These are phyloP conservation scores for Cenococcum geophilum DNA, from an alignment of 495 filamentous ascomycete genomes.

Conservation along the genomic window DNA sequence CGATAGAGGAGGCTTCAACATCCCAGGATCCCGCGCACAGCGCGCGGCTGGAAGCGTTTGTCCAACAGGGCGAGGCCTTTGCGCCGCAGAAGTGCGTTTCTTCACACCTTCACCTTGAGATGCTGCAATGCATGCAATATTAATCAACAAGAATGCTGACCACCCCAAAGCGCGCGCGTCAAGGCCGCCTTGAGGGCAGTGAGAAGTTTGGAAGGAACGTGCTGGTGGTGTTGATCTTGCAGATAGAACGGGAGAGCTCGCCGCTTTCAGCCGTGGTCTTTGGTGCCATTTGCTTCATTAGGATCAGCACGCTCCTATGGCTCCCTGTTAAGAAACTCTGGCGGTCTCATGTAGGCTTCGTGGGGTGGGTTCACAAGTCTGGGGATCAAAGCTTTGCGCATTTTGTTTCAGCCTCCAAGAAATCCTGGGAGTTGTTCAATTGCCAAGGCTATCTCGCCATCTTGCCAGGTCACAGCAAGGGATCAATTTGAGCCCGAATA, in stretches of 20 bases:
- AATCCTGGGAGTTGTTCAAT: neutral
- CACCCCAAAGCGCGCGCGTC: neutral
- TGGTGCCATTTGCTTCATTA: neutral
- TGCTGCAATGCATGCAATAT: neutral
- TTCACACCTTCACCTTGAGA: neutral
- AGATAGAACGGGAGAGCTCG: too few relatives aligned
- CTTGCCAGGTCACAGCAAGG: neutral
- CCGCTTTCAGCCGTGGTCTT: neutral
- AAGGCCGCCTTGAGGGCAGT: neutral
- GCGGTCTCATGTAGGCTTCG: too few relatives aligned
- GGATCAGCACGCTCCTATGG: neutral
- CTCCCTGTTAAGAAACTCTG: too few relatives aligned
- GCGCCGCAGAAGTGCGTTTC: conserved; percentile 1
- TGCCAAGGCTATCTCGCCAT: neutral
- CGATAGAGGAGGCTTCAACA: too few relatives aligned
- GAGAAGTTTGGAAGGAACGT: neutral
- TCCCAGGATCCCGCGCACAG: neutral
- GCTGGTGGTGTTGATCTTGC: too few relatives aligned
- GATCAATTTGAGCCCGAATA: neutral
- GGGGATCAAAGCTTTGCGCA: too few relatives aligned
- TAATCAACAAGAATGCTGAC: neutral
- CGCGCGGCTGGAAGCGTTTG: neutral
- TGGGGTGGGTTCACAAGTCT: too few relatives aligned
- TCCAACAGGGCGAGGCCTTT: neutral
- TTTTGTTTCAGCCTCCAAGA: neutral